These are phyloP conservation scores for Aspergillus unguis DNA, from an alignment of 2,329 filamentous ascomycete genomes.

Conservation along the genomic window DNA sequence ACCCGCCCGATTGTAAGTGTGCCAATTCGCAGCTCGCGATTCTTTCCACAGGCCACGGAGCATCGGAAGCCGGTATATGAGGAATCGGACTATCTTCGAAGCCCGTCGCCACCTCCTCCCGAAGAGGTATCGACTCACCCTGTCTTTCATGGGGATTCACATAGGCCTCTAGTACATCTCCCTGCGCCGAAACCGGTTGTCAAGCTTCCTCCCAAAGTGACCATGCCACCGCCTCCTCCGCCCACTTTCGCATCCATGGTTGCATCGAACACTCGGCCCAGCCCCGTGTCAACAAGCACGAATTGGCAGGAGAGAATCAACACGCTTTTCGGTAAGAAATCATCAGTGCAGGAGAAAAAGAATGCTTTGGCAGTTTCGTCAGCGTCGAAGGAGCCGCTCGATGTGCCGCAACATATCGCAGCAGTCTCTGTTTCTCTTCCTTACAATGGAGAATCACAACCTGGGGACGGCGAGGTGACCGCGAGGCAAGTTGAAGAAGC, in stretches of 20 bases:
- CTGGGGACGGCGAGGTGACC: constrained; percentile 47
- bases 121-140: constrained; percentile 56
- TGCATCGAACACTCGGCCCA: constrained; percentile 37
- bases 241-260: constrained; percentile 46
- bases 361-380: constrained; percentile 60
- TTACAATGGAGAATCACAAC: constrained; percentile 34
- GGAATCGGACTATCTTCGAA: constrained; percentile 34
- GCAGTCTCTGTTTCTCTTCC: constrained; percentile 71
- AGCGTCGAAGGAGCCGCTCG: constrained; percentile 64
- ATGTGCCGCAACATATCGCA: constrained; percentile 51
- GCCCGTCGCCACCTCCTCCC: constrained; percentile 55
- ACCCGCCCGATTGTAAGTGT: constrained; percentile 34
- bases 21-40: constrained; percentile 45
- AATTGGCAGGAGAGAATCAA: constrained; percentile 83
- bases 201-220: constrained; percentile 66
- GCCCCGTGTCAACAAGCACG: constrained; percentile 47
- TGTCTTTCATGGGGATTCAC: constrained; percentile 50
- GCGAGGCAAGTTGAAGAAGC: constrained; percentile 72
- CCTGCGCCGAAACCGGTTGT: constrained; percentile 68
- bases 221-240: constrained; percentile 44
- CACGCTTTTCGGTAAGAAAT: constrained; percentile 66
- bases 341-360: constrained; percentile 47
- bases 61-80: constrained; percentile 32
- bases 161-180: constrained; percentile 55
- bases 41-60: constrained; percentile 45